phyloP scores from a whole-genome alignment of 2,329 filamentous ascomycete genomes.

The Byssochlamys sp. region DNA sequence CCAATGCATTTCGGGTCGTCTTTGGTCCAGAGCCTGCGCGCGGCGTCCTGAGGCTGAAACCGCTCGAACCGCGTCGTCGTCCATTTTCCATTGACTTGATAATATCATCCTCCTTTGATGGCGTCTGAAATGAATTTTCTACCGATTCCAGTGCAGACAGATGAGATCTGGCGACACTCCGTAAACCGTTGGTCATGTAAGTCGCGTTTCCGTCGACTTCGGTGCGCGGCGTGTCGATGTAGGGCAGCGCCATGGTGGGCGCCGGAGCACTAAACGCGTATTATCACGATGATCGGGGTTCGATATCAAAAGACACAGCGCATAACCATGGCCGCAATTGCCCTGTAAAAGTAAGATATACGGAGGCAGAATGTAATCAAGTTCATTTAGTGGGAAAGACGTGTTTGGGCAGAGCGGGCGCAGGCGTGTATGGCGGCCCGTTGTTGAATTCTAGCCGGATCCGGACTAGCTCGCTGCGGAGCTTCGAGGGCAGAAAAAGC shows the following conservation, averaged over 20 bases:
- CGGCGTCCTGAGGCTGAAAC: conserved; percentile 60
- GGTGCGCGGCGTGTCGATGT: conserved; percentile 78
- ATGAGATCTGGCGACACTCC: conserved; percentile 38
- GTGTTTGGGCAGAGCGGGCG: conserved; percentile 24
- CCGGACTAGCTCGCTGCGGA: conserved; percentile 17
- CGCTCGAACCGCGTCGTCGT: conserved; percentile 41
- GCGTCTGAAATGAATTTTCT: conserved; percentile 77
- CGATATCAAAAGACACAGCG: background rate
- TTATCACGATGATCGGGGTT: background rate
- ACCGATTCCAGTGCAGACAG: conserved; percentile 62
- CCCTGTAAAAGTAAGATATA: conserved; percentile 1
- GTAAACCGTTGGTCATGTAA: conserved; percentile 59
- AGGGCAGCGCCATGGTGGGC: conserved; percentile 53
- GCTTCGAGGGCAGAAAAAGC: background rate
- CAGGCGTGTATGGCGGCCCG: conserved; percentile 8
- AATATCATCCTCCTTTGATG: conserved; percentile 65
- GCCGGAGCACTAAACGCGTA: conserved; percentile 9
- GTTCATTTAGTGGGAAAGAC: conserved; percentile 10
- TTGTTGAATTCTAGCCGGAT: conserved; percentile 36
- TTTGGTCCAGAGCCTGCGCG: conserved; percentile 52
- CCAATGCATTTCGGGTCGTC: conserved; percentile 44
- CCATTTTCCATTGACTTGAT: conserved; percentile 65
- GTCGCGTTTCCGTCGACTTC: conserved; percentile 71
- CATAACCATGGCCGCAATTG: conserved; percentile 17
- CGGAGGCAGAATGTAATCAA: background rate